Base-by-base conservation (phyloP, 129 eudicot genomes). In the Pulicaria dysenterica region DNA sequence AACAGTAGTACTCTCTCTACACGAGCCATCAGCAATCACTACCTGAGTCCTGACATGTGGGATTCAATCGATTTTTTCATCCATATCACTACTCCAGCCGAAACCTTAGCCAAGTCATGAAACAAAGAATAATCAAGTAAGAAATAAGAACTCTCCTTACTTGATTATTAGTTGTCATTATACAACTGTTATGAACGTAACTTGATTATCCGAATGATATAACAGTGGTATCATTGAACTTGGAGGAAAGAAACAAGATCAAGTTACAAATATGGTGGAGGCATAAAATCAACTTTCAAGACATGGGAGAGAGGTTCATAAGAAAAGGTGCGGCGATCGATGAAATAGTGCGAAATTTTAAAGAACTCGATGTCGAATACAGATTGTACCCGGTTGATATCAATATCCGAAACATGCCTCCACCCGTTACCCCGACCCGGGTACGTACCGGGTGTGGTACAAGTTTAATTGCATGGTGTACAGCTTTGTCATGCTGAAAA, bases 11-110 rank as follows among this genome's bases (percentile, higher is more conserved):
- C 85, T 47, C 97, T 92, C 44, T 63, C 90, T 5, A 82, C 91
- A 3, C 77, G 73, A 65, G 86, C 91, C 14, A 88, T 92, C 46
- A 55, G 82, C 65, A 92, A 92, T 72, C 88, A 58, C 55, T 89
- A 86, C 53, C 97, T 96, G 5, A 92, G 97, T 64, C 97, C 97
- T 16, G 97, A 92, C 70, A 92, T 92, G 97, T 86, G 91, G 54
- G 97, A 92, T 84, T 64, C 91, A 24, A 68, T 92, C 43, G 91
- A 92, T 42, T 89, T 92, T 73, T 66, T 36, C 13, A 67, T 92
- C 62, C 96, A 92, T 67, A 85, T 92, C 36, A 82, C 88, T 11
- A 92, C 97, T 45, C 97, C 97, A 37, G 65, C 85, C 0, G 96
- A 92, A 64, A 92, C 83, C 74, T 79, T 92, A 76, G 83, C 73